Evolutionary conservation across 1,284 basidiomycete species (phyloP).

Genomic region (Dichomitus squalens): DNA sequence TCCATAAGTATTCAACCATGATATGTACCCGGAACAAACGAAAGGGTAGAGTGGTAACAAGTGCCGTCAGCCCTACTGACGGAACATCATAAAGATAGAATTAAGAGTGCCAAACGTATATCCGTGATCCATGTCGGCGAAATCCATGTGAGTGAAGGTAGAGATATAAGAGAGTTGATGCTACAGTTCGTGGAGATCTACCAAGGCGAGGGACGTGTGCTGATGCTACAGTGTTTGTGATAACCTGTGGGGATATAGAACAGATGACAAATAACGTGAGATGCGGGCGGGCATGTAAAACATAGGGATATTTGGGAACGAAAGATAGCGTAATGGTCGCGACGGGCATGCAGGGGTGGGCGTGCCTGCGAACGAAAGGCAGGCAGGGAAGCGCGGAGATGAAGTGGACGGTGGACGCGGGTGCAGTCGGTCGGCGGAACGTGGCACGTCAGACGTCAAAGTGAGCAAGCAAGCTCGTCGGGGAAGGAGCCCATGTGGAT

Average conservation of each 20-base stretch:
- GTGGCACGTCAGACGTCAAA: too few species aligned
- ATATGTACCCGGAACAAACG: background rate
- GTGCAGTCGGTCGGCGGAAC: too few species aligned
- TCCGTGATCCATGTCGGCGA: background rate
- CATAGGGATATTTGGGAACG: conserved; percentile 1
- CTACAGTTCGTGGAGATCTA: conserved; percentile 17
- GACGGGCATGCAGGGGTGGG: background rate
- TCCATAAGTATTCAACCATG: background rate
- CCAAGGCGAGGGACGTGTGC: conserved; percentile 2
- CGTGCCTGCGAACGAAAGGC: background rate
- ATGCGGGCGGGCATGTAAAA: background rate
- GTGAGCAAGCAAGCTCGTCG: too few species aligned
- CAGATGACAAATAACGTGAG: background rate
- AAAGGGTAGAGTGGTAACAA: background rate
- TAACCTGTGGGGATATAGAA: conserved; percentile 1
- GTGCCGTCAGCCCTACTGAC: conserved; percentile 9
- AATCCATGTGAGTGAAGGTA: background rate
- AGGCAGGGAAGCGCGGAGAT: background rate
- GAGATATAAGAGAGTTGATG: conserved; percentile 11
- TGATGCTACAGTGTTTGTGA: conserved; percentile 26
- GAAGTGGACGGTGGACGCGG: too few species aligned
- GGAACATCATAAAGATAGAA: conserved; percentile 21
- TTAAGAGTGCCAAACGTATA: conserved; percentile 16
- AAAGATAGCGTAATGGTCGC: background rate
- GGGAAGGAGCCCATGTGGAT: background rate